Conservation (phyloP, 495 filamentous ascomycete genomes). For the Xylaria castorea region DNA sequence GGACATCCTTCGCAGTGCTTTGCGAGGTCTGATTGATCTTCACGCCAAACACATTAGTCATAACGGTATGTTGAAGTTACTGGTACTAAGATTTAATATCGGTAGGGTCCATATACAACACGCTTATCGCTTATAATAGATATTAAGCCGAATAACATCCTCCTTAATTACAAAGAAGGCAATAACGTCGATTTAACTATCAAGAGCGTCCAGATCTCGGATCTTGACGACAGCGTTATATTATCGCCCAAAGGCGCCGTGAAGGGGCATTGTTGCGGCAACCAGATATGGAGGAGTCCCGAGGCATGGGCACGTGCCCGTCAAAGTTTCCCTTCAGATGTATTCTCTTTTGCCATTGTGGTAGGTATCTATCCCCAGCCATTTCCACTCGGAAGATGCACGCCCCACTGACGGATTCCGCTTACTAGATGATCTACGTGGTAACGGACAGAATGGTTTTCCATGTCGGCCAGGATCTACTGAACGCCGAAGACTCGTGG, state of each 20-base stretch:
- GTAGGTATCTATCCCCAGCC: too few species aligned
- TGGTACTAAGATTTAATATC: too few species aligned
- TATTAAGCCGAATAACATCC: slow-evolving; percentile 39
- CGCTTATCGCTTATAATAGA: slow-evolving; percentile 28
- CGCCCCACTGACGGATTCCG: neutral
- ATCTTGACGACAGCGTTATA: slow-evolving; percentile 29
- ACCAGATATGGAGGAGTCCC: slow-evolving; percentile 19
- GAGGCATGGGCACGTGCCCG: slow-evolving; percentile 31
- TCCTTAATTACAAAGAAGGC: slow-evolving; percentile 33
- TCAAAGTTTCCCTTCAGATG: slow-evolving; percentile 29
- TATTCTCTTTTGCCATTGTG: slow-evolving; percentile 36
- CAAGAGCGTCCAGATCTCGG: slow-evolving; percentile 32
- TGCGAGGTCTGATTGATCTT: too few species aligned
- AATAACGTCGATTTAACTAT: slow-evolving; percentile 6
- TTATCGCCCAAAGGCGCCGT: slow-evolving; percentile 19
- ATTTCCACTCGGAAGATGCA: too few species aligned
- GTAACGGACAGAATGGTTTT: slow-evolving; percentile 28
- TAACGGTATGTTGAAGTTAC: too few species aligned
- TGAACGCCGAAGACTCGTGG: slow-evolving; percentile 13
- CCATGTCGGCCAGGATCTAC: slow-evolving; percentile 12
- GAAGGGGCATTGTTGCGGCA: too few species aligned
- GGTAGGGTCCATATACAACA: too few species aligned
- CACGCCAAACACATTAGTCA: too few species aligned
- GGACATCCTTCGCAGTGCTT: too few species aligned
- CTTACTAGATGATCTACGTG: slow-evolving; percentile 22